phyloP scores from a whole-genome alignment of 257 asterid species.

The Solanum appendiculatum region DNA sequence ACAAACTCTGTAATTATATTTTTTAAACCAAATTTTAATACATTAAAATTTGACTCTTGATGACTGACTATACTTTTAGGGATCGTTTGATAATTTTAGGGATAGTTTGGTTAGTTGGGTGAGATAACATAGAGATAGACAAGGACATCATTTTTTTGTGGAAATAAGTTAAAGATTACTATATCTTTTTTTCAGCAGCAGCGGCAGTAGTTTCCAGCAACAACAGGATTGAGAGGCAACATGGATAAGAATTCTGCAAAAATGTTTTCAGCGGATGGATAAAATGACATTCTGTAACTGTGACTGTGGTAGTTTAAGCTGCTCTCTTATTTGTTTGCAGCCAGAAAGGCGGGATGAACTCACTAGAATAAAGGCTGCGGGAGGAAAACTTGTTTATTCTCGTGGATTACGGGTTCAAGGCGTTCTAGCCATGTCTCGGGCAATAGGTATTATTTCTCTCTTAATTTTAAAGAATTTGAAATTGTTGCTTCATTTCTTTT shows the following conservation, averaged over 20 bases:
- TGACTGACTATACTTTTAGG: too few species aligned
- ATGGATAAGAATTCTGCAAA: not conserved
- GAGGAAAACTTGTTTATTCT: not conserved
- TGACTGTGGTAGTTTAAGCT: not conserved
- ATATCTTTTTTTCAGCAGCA: too few species aligned
- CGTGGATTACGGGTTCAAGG: conserved; percentile 1
- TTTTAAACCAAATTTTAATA: too few species aligned
- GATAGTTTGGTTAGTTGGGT: too few species aligned
- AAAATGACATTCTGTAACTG: not conserved
- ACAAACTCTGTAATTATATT: too few species aligned
- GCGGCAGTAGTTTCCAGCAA: not conserved
- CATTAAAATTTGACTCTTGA: too few species aligned
- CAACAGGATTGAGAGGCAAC: not conserved
- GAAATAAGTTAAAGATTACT: too few species aligned
- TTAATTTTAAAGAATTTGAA: not conserved
- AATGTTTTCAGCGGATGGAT: not conserved
- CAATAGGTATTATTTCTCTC: conserved; percentile 3
- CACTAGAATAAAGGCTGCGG: conserved; percentile 1
- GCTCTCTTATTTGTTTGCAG: not conserved
- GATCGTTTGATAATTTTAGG: too few species aligned
- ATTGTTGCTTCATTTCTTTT: not conserved
- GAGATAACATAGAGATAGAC: not conserved
- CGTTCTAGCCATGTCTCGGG: conserved; percentile 13
- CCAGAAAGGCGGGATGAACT: conserved; percentile 3
- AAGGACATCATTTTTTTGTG: too few species aligned